phyloP scores from a whole-genome alignment of 148 eudicot genomes.

The Camellia lanceoleosa region DNA sequence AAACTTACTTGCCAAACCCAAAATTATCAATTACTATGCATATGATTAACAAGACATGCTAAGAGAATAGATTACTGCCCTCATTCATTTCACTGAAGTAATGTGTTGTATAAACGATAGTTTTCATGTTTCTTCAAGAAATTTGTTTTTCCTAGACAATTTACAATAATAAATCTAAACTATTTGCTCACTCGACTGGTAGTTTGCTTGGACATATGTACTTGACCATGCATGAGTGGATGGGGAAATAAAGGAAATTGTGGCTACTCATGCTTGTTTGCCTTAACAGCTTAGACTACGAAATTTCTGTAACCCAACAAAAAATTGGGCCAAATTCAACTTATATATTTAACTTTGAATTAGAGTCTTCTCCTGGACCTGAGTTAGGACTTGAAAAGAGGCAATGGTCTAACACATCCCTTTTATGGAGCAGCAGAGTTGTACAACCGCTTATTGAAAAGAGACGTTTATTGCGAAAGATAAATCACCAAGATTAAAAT shows the following conservation, averaged over 20 bases:
- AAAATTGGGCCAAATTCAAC: neutral
- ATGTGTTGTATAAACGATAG: no score
- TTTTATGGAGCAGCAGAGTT: neutral
- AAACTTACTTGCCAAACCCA: no score
- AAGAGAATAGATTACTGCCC: neutral
- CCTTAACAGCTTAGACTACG: neutral
- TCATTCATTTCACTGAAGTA: neutral
- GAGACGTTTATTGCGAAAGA: neutral
- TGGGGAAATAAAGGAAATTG: no score
- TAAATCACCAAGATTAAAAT: neutral
- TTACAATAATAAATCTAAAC: no score
- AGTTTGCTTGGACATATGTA: no score
- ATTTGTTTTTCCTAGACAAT: no score
- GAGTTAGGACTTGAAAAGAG: neutral
- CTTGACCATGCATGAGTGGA: no score
- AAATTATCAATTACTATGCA: neutral
- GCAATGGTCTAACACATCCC: neutral
- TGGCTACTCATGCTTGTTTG: no score
- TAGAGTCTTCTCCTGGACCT: neutral
- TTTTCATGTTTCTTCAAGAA: no score
- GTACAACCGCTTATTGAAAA: neutral
- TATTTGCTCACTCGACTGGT: no score
- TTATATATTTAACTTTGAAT: neutral
- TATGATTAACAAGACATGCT: neutral
- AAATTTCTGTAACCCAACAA: neutral